These are phyloP conservation scores for Aspergillus novofumigatus DNA, from an alignment of 2,329 filamentous ascomycete species.

Conservation along the genomic window DNA sequence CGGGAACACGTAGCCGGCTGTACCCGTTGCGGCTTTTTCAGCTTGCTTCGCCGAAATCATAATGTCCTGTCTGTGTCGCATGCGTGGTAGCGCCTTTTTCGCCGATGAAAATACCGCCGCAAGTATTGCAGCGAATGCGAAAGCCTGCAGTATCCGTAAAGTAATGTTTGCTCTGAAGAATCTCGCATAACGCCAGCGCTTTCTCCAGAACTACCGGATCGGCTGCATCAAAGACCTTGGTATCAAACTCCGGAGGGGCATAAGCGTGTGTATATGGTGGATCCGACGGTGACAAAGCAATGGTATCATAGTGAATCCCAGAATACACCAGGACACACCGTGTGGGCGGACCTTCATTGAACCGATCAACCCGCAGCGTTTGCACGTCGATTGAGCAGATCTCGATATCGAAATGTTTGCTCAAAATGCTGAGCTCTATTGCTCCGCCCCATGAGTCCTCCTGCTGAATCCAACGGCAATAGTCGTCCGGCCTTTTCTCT, in stretches of 20 bases:
- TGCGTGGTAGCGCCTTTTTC: constrained; percentile 46
- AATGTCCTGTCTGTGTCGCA: constrained; percentile 45
- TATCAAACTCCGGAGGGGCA: constrained; percentile 69
- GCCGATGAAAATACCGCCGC: constrained; percentile 41
- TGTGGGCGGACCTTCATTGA: constrained; percentile 67
- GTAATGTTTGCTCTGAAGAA: constrained; percentile 71
- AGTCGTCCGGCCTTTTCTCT: constrained; percentile 66
- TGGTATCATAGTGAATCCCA: constrained; percentile 88
- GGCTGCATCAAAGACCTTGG: constrained; percentile 64
- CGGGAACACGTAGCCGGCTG: neutral
- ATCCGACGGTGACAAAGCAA: constrained; percentile 67
- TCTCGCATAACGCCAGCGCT: constrained; percentile 60
- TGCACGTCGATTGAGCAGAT: constrained; percentile 81
- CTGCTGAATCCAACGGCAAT: constrained; percentile 76
- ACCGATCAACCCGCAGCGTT: constrained; percentile 63
- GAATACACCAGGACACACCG: constrained; percentile 83
- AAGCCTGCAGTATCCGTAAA: constrained; percentile 85
- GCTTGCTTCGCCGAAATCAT: constrained; percentile 46
- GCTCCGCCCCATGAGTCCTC: constrained; percentile 85
- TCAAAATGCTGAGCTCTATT: constrained; percentile 83
- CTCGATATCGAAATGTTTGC: constrained; percentile 78
- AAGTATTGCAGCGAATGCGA: constrained; percentile 68
- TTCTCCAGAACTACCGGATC: constrained; percentile 55
- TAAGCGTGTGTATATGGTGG: constrained; percentile 53
- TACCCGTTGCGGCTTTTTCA: constrained; percentile 15